Base-by-base conservation (phyloP, 116 monocot genomes). In the Trichopus zeylanicus region DNA sequence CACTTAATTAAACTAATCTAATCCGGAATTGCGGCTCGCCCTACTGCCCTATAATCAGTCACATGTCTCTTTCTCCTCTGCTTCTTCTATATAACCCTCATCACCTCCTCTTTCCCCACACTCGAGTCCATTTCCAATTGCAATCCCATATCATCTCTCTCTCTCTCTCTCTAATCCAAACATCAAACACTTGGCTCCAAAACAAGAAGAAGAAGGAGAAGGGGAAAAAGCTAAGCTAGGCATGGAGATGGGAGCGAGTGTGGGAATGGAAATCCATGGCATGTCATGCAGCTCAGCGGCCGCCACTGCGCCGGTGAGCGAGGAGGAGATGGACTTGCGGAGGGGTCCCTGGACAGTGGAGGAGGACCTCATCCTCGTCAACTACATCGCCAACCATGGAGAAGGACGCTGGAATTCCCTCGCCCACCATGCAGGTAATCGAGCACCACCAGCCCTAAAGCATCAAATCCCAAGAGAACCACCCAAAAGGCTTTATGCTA, bases 401-500 rank as follows among this genome's bases (percentile, higher is more conserved):
- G 87, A 82, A 46, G 87, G 87, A n/a, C 73, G 87, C 26, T 87
- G 87, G 87, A 87, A 87, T 20, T 70, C 76, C 0, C 87, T 87
- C 21, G 82, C 87, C 21, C 72, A 62, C 38, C 63, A 55, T 33
- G 69, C 87, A 69, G 87, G 87, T 82, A 66, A 3, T 25, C 1
- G 7, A 23, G 10, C 4, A 8, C 32, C 32, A 5, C 32, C 32
- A 33, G 4, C 8, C 8, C 32, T 33, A 4, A 33, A 33, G 8
- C 32, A 4, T 8, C 8, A 33, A 33, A 5, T 33, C 32, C 4
- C 2, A 7, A 7, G 26, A 1, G 15, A 23, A 21, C 7, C 26
- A 47, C 24, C 12, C 6, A 48, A 8, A 18, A 10, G n/a, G 48
- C 30, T 21, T 22, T 23, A 30, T n/a, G 26, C 18, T 39, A 11